Evolutionary conservation across 805 yeast genomes (phyloP), one percentile per base, ranked within the genome.

Genomic region (Hanseniaspora occidentalis): DNA sequence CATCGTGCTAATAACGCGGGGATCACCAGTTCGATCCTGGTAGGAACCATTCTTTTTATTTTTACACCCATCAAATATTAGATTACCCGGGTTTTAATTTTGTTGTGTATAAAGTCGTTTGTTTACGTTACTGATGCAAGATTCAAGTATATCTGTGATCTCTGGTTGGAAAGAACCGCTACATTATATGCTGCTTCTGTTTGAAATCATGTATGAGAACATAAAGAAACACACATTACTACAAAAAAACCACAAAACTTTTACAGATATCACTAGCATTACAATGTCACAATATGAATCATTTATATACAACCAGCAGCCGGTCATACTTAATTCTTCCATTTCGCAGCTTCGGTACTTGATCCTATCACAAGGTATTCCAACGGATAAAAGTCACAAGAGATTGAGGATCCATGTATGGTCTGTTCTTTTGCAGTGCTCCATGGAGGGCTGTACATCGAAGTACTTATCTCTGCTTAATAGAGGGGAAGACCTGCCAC

Each of bases 361-460:
- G 20, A 40, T 47, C 21, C 47, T 47, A n/a, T 48, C 52, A 36
- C 54, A 51, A 31, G 56, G 56, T 6, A 41, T 51, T 14, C 50
- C 53, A 16, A 42, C 46, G 26, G 23, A 13, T 17, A 33, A 11
- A 6, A 31, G 14, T n/a, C n/a, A 31, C 20, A 42, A 36, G 19
- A 48, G 43, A 33, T 26, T 51, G 34, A 58, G 95, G 45, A 62
- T 75, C 11, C 79, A 80, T 47, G 81, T 84, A 1, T 86, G 96
- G 96, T 71, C 86, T 1, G 77, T 86, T 13, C 61, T 86, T 14
- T 64, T 81, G 10, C 65, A 84, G 35, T 78, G 76, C 0, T 73
- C 79, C 0, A 77, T 80, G 35, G 65, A 69, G 24, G 66, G 51
- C 24, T 54, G 73, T 3, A 67, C 84, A 2, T 67, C 69, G 17